Base-by-base conservation (phyloP, 176 grass and related monocot species). In the Stipa capillata region DNA sequence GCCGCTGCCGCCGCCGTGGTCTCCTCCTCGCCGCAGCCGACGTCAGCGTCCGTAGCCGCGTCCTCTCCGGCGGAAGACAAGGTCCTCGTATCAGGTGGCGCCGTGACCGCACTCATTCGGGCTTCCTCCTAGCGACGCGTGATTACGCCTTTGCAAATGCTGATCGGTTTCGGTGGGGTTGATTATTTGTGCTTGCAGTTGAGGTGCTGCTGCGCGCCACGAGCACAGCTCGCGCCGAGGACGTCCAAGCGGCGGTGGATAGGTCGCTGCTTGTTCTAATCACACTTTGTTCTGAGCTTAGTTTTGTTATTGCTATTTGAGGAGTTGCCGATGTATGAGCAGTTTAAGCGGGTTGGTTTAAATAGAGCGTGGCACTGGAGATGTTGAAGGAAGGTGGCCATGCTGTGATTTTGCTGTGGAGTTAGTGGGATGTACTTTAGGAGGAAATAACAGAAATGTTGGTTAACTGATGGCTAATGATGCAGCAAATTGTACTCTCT, bases 171-270 rank as follows among this genome's bases (percentile, higher is more conserved):
- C 79, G 28, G 12, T 61, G 49, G 18, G 11, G 3, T 55, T 72
- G 11, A 20, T 72, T 60, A 39, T 72, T 49, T 77, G 37, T 23
- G 62, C 37, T 73, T 89, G 78, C 88, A 99, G 96, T 99, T 49
- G 96, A 99, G 88, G 96, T 99, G 37, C 83, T 90, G 64, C 82
- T 95, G 84, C 83, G 91, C 60, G 58, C 88, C 53, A 36, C 92
- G 33, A 99, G 96, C 72, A 85, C 61, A n/a, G 88, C 90, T 63
- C 90, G 82, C 56, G 41, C 86, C 0, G 86, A 95, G 72, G 92
- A 95, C 27, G 65, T 95, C 35, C 81, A 83, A 14, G 59, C 24
- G 9, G 92, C 90, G 3, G 90, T 99, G 3, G 92, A 99, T 85
- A 99, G 92, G 96, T 99, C 35, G 16, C 21, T 85, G 36, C 76